Conservation (phyloP, 805 yeast species). For the Candida bentonensis region DNA sequence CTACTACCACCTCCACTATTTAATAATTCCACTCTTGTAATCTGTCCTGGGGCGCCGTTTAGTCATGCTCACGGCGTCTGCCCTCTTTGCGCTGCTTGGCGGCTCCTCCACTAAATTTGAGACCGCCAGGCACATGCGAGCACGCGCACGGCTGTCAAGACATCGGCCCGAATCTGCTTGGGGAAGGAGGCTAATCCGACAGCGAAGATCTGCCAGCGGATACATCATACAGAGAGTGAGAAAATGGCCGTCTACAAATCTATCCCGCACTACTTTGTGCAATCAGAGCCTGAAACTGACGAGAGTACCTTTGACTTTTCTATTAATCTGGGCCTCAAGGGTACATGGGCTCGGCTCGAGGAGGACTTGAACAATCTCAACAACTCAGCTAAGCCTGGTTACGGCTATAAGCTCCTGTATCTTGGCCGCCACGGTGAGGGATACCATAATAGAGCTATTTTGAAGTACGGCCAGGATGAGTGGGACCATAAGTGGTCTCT, state of each 20-base stretch:
- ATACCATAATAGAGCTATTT: slow-evolving; percentile 31
- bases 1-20: too few relatives aligned
- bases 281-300: neutral
- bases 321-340: neutral
- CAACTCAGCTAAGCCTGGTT: neutral
- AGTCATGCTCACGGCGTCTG: too few relatives aligned
- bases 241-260: too few relatives aligned
- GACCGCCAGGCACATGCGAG: too few relatives aligned
- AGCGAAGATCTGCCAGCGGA: too few relatives aligned
- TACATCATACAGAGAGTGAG: too few relatives aligned
- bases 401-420: slow-evolving; percentile 27
- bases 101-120: too few relatives aligned
- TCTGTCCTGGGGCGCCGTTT: neutral
- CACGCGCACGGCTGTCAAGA: too few relatives aligned
- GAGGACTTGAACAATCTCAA: neutral
- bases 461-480: slow-evolving; percentile 27
- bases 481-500: slow-evolving; percentile 32
- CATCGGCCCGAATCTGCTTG: too few relatives aligned
- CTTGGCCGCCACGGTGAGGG: slow-evolving; percentile 38
- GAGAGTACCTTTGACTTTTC: neutral
- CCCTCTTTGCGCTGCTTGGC: too few relatives aligned
- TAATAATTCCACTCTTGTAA: too few relatives aligned
- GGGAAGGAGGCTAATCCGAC: too few relatives aligned
- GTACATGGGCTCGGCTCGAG: neutral
- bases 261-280: neutral